Percentiles rank a stretch among this genome's conserved stretches.
Conservation (phyloP, 768 basidiomycete species). For the Tulasnella sp. region DNA sequence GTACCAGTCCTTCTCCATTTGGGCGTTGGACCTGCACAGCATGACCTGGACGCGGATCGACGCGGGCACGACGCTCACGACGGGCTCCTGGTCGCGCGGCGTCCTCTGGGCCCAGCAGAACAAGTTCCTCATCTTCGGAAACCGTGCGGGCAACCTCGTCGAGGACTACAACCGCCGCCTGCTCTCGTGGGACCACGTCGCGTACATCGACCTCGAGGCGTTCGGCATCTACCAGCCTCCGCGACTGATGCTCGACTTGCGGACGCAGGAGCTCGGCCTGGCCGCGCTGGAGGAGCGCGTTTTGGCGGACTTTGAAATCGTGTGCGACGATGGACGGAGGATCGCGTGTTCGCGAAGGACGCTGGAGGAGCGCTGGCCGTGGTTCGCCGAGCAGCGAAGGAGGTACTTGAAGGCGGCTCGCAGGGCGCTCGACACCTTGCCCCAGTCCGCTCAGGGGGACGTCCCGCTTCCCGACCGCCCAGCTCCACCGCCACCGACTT, state of each 20-base stretch:
- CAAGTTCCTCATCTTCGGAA: conserved; percentile 89
- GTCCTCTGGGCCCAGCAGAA: conserved; percentile 84
- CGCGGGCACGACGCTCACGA: conserved; percentile 79
- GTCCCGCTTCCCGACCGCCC: conserved; percentile 60
- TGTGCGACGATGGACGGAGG: conserved; percentile 87
- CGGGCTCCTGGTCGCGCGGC: conserved; percentile 94
- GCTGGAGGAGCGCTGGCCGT: conserved; percentile 92
- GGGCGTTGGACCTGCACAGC: conserved; percentile 84
- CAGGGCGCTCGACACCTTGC: conserved; percentile 60
- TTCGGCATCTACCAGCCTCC: conserved; percentile 96
- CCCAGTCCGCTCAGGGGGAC: conserved; percentile 53
- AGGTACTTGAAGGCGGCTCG: conserved; percentile 62
- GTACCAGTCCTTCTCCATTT: conserved; percentile 94
- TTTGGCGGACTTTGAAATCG: conserved; percentile 87
- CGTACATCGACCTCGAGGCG: conserved; percentile 87
- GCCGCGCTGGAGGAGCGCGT: conserved; percentile 78
- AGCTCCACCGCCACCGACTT: conserved; percentile 23
- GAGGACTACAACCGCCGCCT: conserved; percentile 92
- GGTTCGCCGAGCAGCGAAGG: conserved; percentile 79
- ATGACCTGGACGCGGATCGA: conserved; percentile 90
- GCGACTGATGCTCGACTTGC: conserved; percentile 59
- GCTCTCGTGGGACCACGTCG: conserved; percentile 90
- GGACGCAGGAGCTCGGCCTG: conserved; percentile 84
- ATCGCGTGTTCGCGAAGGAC: conserved; percentile 80
- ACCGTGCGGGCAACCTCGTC: conserved; percentile 81